Base-by-base conservation (phyloP, 2,329 filamentous ascomycete species). In the Xylariales sp. region DNA sequence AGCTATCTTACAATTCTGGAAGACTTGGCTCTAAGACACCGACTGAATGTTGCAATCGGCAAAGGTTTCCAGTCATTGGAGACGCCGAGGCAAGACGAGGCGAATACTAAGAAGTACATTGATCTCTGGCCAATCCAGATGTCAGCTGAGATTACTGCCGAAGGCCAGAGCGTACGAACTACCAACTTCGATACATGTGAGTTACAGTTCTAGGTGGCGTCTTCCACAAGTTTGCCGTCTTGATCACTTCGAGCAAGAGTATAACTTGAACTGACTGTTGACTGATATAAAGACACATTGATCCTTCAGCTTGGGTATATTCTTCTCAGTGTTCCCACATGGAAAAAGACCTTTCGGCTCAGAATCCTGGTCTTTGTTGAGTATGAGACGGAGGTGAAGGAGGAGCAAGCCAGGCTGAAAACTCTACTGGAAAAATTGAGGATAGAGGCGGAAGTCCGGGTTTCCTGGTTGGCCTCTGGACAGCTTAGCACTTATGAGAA, bases 111-210 rank as follows among this genome's bases (percentile, higher is more conserved):
- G 57, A 86, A 81, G 54, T 91, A 84, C 54, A 87, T 95, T 46
- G 88, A 95, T 55, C 66, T 95, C 4, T 95, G 88, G 88, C 88
- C 88, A 0, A 93, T 95, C 40, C 89, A 95, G 51, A 95, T 95
- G 87, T 91, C 88, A 5, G 88, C 88, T 1, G 86, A 91, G 53
- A 77, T 93, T 24, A 77, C 80, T 1, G 71, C 83, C 1, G 80
- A 84, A 48, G 74, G 73, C 1, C 77, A 80, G 55, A 81, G 73
- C 48, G 72, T 93, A 5, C 62, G 91, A 41, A 94, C 88, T 1
- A 93, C 86, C 0, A 95, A 95, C 51, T 94, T 95, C 59, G 88
- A 95, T 59, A 95, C 88, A 0, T 94, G 89, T 74, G 79, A 63
- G 76, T 62, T 10, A 8, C n/a, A n/a, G n/a, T 27, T 27, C n/a